phyloP scores from a whole-genome alignment of 371 early-diverging fungal species.

The Umbelopsis sp. region DNA sequence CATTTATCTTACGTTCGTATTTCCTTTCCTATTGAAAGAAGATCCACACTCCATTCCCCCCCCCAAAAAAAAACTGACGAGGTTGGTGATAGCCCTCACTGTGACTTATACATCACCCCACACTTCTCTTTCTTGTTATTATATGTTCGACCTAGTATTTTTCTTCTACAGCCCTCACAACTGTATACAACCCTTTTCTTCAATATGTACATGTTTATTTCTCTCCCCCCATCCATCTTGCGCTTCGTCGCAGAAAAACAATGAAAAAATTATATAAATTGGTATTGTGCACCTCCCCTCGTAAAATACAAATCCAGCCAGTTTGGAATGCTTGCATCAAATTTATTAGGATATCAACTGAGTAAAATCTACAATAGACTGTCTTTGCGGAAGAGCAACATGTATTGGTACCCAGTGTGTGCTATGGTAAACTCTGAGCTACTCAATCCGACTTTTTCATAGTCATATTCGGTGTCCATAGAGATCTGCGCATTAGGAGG shows the following conservation, averaged over 20 bases:
- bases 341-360: neutral
- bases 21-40: neutral
- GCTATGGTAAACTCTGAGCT: constrained; percentile 51
- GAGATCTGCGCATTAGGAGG: constrained; percentile 51
- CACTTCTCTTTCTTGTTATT: neutral
- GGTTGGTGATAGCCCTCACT: too few relatives aligned
- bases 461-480: constrained; percentile 52
- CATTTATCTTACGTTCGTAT: neutral
- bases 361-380: constrained; percentile 36
- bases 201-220: constrained; percentile 13
- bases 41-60: too few relatives aligned
- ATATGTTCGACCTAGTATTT: neutral
- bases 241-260: neutral
- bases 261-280: neutral
- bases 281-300: neutral
- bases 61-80: too few relatives aligned
- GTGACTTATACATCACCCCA: too few relatives aligned
- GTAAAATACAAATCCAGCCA: too few relatives aligned
- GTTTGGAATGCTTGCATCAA: too few relatives aligned
- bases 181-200: constrained; percentile 12
- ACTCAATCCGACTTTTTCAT: constrained; percentile 49
- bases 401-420: constrained; percentile 60
- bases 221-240: neutral
- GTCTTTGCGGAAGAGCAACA: constrained; percentile 52
- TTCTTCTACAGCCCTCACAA: constrained; percentile 9